Evolutionary conservation across 768 basidiomycete species (phyloP).

Genomic region (Panellus pusillus): DNA sequence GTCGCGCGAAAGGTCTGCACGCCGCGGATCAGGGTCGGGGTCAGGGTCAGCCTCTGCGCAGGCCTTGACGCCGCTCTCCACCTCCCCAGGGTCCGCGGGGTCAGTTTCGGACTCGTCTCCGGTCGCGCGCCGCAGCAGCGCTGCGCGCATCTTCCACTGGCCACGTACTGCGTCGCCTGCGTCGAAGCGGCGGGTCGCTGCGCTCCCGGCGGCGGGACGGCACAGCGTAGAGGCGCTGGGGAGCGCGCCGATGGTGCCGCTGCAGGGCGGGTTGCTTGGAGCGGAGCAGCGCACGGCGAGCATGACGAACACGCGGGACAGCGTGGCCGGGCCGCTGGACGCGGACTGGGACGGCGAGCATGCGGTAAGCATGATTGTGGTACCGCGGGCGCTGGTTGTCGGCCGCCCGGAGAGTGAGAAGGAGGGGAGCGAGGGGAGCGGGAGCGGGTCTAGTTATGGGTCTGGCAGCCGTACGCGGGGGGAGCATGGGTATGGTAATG

Average conservation of each 20-base stretch:
- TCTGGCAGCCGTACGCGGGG: neutral
- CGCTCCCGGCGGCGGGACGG: neutral
- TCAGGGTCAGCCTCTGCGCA: too few relatives aligned
- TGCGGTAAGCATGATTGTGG: slow-evolving; percentile 13
- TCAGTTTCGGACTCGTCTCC: neutral
- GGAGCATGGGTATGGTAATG: neutral
- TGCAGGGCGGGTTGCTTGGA: neutral
- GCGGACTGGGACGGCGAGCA: neutral
- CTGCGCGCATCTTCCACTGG: slow-evolving; percentile 7
- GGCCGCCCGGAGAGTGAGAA: neutral
- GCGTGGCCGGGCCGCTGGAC: neutral
- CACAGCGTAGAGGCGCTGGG: slow-evolving; percentile 13
- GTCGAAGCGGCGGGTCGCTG: neutral
- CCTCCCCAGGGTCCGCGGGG: neutral
- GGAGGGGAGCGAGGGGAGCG: slow-evolving; percentile 5
- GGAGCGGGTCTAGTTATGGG: slow-evolving; percentile 11
- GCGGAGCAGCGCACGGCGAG: slow-evolving; percentile 11
- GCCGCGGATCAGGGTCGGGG: neutral
- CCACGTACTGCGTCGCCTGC: neutral
- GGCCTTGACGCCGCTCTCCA: neutral
- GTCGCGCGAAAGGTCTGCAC: neutral
- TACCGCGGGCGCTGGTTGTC: neutral
- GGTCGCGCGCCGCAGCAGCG: neutral
- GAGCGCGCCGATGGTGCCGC: neutral
- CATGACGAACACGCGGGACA: neutral